Evolutionary conservation across 2,329 filamentous ascomycete species (phyloP).

Genomic region (Sclerotinia trifoliorum): DNA sequence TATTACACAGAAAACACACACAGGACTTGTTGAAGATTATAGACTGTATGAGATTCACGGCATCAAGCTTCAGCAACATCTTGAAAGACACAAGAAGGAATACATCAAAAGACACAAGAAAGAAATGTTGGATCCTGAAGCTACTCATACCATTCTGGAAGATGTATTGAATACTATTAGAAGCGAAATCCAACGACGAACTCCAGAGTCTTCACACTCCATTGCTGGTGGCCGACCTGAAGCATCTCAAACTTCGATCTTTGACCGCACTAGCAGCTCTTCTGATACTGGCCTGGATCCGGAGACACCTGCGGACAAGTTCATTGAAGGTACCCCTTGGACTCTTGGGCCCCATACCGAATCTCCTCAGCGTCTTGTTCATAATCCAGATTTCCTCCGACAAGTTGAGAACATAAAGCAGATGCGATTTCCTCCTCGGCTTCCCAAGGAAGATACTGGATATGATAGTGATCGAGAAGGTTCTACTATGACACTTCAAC

Average conservation of each 20-base stretch:
- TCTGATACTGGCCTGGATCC: slow-evolving; percentile 47
- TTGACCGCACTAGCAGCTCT: slow-evolving; percentile 50
- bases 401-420: slow-evolving; percentile 23
- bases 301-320: slow-evolving; percentile 41
- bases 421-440: slow-evolving; percentile 26
- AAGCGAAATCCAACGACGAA: slow-evolving; percentile 46
- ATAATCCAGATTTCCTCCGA: slow-evolving; percentile 28
- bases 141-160: slow-evolving; percentile 42
- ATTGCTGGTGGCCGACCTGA: slow-evolving; percentile 42
- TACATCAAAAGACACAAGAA: slow-evolving; percentile 30
- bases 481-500: slow-evolving; percentile 28
- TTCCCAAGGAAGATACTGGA: slow-evolving; percentile 32
- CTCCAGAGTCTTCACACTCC: slow-evolving; percentile 43
- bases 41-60: slow-evolving; percentile 53
- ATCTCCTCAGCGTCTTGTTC: slow-evolving; percentile 33
- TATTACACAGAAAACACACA: slow-evolving; percentile 44
- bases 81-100: slow-evolving; percentile 43
- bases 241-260: slow-evolving; percentile 47
- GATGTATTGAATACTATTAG: slow-evolving; percentile 43
- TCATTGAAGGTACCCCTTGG: slow-evolving; percentile 36
- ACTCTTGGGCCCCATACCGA: slow-evolving; percentile 33
- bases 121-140: slow-evolving; percentile 30
- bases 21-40: slow-evolving; percentile 53
- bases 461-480: slow-evolving; percentile 38
- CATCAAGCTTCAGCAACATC: slow-evolving; percentile 46